Percentiles rank a stretch among this genome's conserved stretches.
Evolutionary conservation across 352 stramenopile species (phyloP).

Genomic region (Bremia lactucae): DNA sequence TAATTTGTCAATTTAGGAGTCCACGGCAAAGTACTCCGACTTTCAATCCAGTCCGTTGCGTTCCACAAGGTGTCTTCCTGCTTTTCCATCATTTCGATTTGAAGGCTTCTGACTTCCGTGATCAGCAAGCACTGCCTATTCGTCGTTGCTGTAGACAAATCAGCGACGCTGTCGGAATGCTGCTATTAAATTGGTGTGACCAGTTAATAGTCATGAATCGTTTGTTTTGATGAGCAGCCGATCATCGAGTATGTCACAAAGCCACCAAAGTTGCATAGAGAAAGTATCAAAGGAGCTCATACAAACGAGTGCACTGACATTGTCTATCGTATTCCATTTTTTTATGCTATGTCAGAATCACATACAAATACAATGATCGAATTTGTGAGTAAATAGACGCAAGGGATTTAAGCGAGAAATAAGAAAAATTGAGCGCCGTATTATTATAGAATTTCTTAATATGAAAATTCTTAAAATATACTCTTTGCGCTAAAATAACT

Average conservation of each 20-base stretch:
- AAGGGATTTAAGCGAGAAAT: too few relatives aligned
- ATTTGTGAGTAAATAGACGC: too few relatives aligned
- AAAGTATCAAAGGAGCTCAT: conserved; percentile 19
- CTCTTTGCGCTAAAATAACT: too few relatives aligned
- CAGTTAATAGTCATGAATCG: conserved; percentile 28
- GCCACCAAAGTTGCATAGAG: conserved; percentile 23
- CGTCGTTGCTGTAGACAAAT: conserved; percentile 43
- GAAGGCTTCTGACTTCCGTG: conserved; percentile 30
- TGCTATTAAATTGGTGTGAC: conserved; percentile 44
- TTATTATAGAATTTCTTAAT: too few relatives aligned
- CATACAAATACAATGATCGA: too few relatives aligned
- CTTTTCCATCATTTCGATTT: conserved; percentile 6
- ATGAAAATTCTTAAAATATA: too few relatives aligned
- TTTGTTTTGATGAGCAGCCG: conserved; percentile 52
- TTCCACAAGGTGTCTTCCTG: conserved; percentile 39
- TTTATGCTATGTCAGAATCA: too few relatives aligned
- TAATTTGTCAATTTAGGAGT: too few relatives aligned
- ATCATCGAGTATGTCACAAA: conserved; percentile 26
- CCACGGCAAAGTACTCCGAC: conserved; percentile 46
- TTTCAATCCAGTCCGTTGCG: conserved; percentile 45
- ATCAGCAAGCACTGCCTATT: conserved; percentile 33
- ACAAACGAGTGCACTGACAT: conserved; percentile 26
- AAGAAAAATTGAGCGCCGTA: too few relatives aligned
- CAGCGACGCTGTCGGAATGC: conserved; percentile 29
- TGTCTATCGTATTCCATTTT: too few relatives aligned